Evolutionary conservation across 2,329 filamentous ascomycete genomes (phyloP), one percentile per base, ranked within the genome.

Genomic region (Colletotrichum australisinense): DNA sequence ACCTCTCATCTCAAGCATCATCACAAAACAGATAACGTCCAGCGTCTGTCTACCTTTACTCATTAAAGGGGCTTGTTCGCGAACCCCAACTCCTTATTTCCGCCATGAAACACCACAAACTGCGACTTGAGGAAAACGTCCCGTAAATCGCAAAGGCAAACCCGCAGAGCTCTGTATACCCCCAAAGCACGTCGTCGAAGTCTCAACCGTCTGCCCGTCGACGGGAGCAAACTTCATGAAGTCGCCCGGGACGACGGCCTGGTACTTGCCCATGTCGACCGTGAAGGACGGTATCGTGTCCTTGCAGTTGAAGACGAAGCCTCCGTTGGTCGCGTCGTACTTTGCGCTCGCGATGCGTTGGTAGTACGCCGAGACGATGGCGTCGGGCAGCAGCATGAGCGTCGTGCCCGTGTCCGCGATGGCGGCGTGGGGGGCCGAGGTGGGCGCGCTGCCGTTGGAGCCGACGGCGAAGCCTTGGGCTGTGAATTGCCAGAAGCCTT

Each of bases 361-460:
- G 84, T 93, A 94, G 86, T 93, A 94, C 55, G 84, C 86, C 0
- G 81, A 76, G 75, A 90, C 87, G 72, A 92, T 84, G 38, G 79
- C 76, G 68, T 86, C 79, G 30, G 90, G 89, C 22, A 92, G 81
- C 75, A 93, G 86, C 68, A 93, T 81, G 35, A 94, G 89, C 1
- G 91, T 92, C 69, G 92, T 94, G 67, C 92, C 93, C 2, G 92
- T 94, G 83, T 94, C 92, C 78, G 90, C 90, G 80, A 94, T 93
- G 76, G 86, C 88, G n/a, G 79, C 30, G 71, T 81, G 80, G 1
- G 77, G 73, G 8, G 71, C 55, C 3, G 76, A 73, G 8, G 60
- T 65, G 2, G 35, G 22, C 4, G 76, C 72, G 64, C 69, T 64
- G 62, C 49, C 55, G 28, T 73, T 65, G 8, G 65, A 69, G 65